Evolutionary conservation across 2,329 filamentous ascomycete genomes (phyloP), one percentile per base, ranked within the genome.

Genomic region (Rhynchosporium secalis): DNA sequence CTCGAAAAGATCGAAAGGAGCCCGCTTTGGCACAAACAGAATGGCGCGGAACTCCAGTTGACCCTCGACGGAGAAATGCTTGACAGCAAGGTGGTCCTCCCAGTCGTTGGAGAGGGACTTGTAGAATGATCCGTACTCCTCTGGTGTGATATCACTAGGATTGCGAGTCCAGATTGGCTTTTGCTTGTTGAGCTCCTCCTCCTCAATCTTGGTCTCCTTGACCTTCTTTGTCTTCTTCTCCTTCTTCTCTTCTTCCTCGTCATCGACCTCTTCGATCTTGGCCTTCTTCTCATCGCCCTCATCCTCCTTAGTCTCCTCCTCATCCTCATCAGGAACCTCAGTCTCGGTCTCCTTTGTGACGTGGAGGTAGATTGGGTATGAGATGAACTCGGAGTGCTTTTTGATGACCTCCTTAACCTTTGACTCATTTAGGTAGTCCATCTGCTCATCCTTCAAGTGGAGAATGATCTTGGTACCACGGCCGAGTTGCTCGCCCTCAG

Each of bases 381-480:
- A 98, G 85, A 99, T 99, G 87, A 99, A 99, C 85, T 99, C 95
- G 77, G 95, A 98, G 90, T 99, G 95, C 91, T 99, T 99, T 92
- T 98, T 98, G 86, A 99, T 93, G 71, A 99, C 94, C 86, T 99
- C 95, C 91, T 99, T 99, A 86, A 99, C 90, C 86, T 94, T 95
- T 85, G 86, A 86, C 90, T 99, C 95, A 81, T 98, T 96, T 72
- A 98, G 85, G 88, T 96, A 99, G 80, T 98, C 95, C 70, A 84
- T 85, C 86, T 99, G 95, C 87, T 99, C 95, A 74, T 99, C 95
- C 91, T 99, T 99, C 76, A 99, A 86, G 86, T 98, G 91, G 66
- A 99, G 92, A 80, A 98, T 88, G 78, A 99, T 96, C 88, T 96
- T 93, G 79, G 92, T 96, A 78, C 95, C 95, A 75, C 95, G 94